Percentiles rank a stretch among this genome's conserved stretches.
Evolutionary conservation across 2,329 filamentous ascomycete species (phyloP).

Genomic region (Anthostomella pinea): DNA sequence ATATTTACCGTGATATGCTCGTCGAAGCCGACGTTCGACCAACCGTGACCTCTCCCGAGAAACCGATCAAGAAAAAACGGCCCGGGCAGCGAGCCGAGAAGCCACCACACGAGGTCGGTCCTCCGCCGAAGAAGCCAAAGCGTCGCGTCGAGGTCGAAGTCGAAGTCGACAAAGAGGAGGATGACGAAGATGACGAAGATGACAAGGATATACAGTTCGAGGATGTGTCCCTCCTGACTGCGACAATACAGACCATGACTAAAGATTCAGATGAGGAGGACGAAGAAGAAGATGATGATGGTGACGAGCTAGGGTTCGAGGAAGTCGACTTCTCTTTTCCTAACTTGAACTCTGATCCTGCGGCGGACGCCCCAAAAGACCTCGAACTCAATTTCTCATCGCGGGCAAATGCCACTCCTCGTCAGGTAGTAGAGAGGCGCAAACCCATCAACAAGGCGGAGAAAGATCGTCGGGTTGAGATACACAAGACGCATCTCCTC

Average conservation of each 20-base stretch:
- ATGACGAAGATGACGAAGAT: conserved; percentile 34
- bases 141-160: conserved; percentile 9
- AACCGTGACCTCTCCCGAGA: conserved; percentile 31
- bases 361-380: conserved; percentile 31
- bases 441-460: conserved; percentile 55
- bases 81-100: conserved; percentile 33
- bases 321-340: conserved; percentile 44
- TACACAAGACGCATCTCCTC: conserved; percentile 85
- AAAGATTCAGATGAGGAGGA: conserved; percentile 46
- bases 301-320: conserved; percentile 45
- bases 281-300: conserved; percentile 38
- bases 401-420: conserved; percentile 34
- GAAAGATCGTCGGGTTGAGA: conserved; percentile 58
- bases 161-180: conserved; percentile 9
- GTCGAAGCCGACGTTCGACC: conserved; percentile 43
- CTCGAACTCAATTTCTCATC: conserved; percentile 53
- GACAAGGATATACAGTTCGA: conserved; percentile 47
- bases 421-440: conserved; percentile 39
- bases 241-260: conserved; percentile 51
- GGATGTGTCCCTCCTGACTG: conserved; percentile 46
- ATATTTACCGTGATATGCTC: conserved; percentile 50
- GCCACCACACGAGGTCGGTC: conserved; percentile 11
- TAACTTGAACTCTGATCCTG: conserved; percentile 14
- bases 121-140: conserved; percentile 1
- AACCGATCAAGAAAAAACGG: conserved; percentile 41